Evolutionary conservation across 768 basidiomycete genomes (phyloP).

Genomic region (Butyriboletus loyo): DNA sequence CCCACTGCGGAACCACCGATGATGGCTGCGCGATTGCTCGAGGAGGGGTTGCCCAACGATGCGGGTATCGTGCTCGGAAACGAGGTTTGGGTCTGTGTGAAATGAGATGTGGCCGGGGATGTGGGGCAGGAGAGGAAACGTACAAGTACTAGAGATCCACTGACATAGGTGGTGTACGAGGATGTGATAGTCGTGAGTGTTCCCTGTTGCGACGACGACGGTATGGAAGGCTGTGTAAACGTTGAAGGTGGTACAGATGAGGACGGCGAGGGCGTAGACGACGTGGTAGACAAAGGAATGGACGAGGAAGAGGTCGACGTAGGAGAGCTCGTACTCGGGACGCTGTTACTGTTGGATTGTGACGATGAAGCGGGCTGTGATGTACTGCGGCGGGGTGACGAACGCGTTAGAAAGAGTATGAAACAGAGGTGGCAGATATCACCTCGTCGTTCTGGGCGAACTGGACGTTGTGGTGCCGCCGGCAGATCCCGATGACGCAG

Average conservation of each 20-base stretch:
- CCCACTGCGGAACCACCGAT: slow-evolving; percentile 43
- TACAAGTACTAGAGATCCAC: slow-evolving; percentile 16
- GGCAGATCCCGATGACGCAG: neutral
- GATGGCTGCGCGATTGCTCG: slow-evolving; percentile 33
- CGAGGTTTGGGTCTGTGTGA: slow-evolving; percentile 10
- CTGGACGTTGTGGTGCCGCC: neutral
- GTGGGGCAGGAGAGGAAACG: neutral
- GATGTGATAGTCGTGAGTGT: slow-evolving; percentile 19
- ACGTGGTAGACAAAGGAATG: neutral
- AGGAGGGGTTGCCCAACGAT: neutral
- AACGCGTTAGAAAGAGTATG: neutral
- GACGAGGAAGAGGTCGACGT: slow-evolving; percentile 2
- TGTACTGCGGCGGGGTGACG: neutral
- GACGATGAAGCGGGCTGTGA: slow-evolving; percentile 1
- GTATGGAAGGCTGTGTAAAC: neutral
- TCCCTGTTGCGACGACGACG: slow-evolving; percentile 6
- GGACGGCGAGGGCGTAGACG: neutral
- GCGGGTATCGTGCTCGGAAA: slow-evolving; percentile 21
- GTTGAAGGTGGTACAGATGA: neutral
- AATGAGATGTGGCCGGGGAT: neutral
- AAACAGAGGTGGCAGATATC: neutral
- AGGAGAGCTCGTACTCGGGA: neutral
- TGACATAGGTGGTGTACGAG: slow-evolving; percentile 15
- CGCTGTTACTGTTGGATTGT: neutral
- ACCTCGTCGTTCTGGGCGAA: slow-evolving; percentile 17